Evolutionary conservation across 495 filamentous ascomycete species (phyloP), one percentile per base, ranked within the genome.

Genomic region (Niebla homalea): DNA sequence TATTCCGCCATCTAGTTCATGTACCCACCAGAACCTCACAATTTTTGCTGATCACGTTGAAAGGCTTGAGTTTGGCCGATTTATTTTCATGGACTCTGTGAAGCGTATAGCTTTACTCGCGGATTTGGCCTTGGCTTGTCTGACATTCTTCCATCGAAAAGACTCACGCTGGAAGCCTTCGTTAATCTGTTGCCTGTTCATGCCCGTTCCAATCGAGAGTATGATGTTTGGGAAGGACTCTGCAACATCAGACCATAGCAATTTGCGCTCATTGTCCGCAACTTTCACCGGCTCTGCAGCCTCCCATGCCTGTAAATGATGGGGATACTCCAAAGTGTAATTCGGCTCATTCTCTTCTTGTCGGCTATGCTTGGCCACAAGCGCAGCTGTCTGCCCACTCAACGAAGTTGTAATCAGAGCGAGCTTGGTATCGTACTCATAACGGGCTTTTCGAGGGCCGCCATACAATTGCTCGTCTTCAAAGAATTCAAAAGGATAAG

Each of bases 281-380:
- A 71, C 53, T 1, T 46, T 23, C 5, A 64, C 59, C 3, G 68
- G 68, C 38, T 71, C 22, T 8, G 50, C 51, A 38, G 26, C 43
- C 3, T 77, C 67, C 72, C 71, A 75, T 4, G 63, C 59, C 50
- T 66, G 66, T 15, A 42, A 5, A 26, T 26, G 10, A 7, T 45
- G 38, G 46, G 38, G 18, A 46, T 14, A 39, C 6, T 46, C 43
- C 21, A 36, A 46, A 3, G 8, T 23, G 38, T 20, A 43, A 15
- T n/a, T 36, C 4, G 43, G n/a, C 25, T 53, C 43, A 15, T 22
- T 49, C 44, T 53, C 29, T 49, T 39, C 43, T 5, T 36, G 47
- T 26, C 67, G 66, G 50, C 71, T 78, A 50, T 80, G 79, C 43
- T 76, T 80, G 1, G 71, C 62, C 8, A 80, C 60, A 8, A 76